Evolutionary conservation across 139 green algal species (phyloP).

Genomic region (Chlorella sp.): DNA sequence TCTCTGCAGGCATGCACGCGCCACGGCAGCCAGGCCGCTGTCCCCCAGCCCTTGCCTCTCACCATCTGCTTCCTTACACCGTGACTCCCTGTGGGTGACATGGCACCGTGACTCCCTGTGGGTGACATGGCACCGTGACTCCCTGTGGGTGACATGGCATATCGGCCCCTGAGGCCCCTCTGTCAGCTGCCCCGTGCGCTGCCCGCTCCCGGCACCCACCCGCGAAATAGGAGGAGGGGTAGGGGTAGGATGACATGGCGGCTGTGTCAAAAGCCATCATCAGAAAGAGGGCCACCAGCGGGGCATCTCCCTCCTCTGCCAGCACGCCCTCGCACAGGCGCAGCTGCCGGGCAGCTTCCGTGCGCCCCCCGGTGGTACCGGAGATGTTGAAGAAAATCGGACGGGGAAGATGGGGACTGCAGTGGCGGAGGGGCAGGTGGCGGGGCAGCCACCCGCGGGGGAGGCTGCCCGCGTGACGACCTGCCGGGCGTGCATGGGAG

Average conservation of each 20-base stretch:
- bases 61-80: no score
- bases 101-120: no score
- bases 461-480: slow-evolving; percentile 70
- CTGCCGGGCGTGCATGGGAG: slow-evolving; percentile 13
- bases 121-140: no score
- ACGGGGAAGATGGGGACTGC: slow-evolving; percentile 48
- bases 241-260: slow-evolving; percentile 84
- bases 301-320: not conserved
- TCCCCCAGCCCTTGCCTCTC: no score
- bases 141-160: no score
- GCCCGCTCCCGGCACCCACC: no score
- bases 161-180: no score
- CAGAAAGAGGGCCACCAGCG: slow-evolving; percentile 25
- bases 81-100: no score
- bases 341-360: slow-evolving; percentile 33
- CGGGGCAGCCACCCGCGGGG: slow-evolving; percentile 45
- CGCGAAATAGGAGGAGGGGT: slow-evolving; percentile 53
- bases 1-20: no score
- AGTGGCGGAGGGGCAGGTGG: slow-evolving; percentile 54
- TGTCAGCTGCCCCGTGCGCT: no score
- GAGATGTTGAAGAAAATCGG: slow-evolving; percentile 62
- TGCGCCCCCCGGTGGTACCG: not conserved
- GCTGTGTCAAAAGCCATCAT: slow-evolving; percentile 77
- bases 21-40: no score
- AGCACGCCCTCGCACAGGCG: not conserved